Base-by-base conservation (phyloP, 805 yeast species). In the Ogataea pignaliae region DNA sequence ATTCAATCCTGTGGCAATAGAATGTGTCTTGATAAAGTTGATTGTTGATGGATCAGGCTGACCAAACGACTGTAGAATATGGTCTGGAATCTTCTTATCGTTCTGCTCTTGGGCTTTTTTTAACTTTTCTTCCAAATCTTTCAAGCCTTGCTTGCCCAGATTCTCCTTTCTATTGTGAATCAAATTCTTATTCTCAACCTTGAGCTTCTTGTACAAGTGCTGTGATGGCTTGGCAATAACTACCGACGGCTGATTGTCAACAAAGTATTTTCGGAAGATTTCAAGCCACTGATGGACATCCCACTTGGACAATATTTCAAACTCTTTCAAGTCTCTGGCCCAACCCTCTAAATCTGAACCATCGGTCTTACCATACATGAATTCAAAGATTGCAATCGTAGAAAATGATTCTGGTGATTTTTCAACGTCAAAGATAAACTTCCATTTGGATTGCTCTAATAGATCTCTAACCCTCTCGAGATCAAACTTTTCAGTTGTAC, bases 11-110 rank as follows among this genome's bases (percentile, higher is more conserved):
- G 79, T 79, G 8, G 76, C 75, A 36, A 85, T 81, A 1, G 93
- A 76, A 10, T 70, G 65, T 0, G 96, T 83, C 26, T 76, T 54
- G 48, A 88, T 86, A 56, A 93, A 88, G 7, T 74, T 65, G 39
- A 93, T 88, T 37, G 75, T 76, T 1, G 83, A 69, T 0, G 93
- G 89, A 57, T 88, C 87, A 4, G 95, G 90, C 18, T 76, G 74
- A 3, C 77, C 76, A 63, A 88, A 89, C 21, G 71, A 58, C 3
- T 74, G 67, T 15, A 91, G 61, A 6, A 89, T 65, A 1, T 72
- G 73, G 10, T 76, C 73, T 0, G 98, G 97, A 48, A 93, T 85
- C 17, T 85, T 84, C n/a, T 56, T 66, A 58, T 88, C 85, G 61
- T 91, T 91, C 38, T 70, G 72, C 2, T 60, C 69, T 53, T 79